A percentile compares a stretch with the other conserved stretches of the same genome.
These are phyloP conservation scores for Hemisphaericaspora xylofermentans DNA, from an alignment of 1,139 yeast genomes.

Conservation along the genomic window DNA sequence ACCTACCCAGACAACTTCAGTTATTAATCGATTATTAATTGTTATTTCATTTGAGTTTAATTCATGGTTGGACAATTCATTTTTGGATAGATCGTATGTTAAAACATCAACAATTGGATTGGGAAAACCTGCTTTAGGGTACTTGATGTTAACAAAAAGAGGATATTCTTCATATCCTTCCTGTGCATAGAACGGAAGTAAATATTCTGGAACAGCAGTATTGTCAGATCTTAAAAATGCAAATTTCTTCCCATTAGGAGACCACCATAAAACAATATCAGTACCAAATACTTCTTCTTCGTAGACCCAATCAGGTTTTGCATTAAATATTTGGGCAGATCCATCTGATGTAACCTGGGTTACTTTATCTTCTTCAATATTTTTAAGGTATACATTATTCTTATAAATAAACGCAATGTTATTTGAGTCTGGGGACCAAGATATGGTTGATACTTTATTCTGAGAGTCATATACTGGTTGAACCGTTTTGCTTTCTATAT, in stretches of 20 bases:
- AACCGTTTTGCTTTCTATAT: conserved; percentile 25
- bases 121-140: conserved; percentile 48
- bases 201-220: conserved; percentile 50
- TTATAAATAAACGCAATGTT: conserved; percentile 65
- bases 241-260: conserved; percentile 50
- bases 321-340: conserved; percentile 48
- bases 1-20: conserved; percentile 48
- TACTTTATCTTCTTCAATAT: conserved; percentile 17
- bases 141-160: conserved; percentile 36
- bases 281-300: conserved; percentile 57
- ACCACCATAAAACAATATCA: conserved; percentile 59
- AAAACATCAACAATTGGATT: conserved; percentile 43
- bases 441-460: conserved; percentile 50
- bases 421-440: conserved; percentile 74
- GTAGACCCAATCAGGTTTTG: conserved; percentile 64
- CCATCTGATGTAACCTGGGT: conserved; percentile 51
- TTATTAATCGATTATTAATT: conserved; percentile 29
- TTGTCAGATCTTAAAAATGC: conserved; percentile 52
- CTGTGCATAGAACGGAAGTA: conserved; percentile 56
- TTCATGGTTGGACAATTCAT: conserved; percentile 18
- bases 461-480: conserved; percentile 25
- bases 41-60: conserved; percentile 24
- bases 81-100: conserved; percentile 27
- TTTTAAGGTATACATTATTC: conserved; percentile 55
- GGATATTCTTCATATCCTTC: conserved; percentile 42